These are phyloP conservation scores for Ceriops decandra DNA, from an alignment of 345 rosid genomes.

Conservation along the genomic window DNA sequence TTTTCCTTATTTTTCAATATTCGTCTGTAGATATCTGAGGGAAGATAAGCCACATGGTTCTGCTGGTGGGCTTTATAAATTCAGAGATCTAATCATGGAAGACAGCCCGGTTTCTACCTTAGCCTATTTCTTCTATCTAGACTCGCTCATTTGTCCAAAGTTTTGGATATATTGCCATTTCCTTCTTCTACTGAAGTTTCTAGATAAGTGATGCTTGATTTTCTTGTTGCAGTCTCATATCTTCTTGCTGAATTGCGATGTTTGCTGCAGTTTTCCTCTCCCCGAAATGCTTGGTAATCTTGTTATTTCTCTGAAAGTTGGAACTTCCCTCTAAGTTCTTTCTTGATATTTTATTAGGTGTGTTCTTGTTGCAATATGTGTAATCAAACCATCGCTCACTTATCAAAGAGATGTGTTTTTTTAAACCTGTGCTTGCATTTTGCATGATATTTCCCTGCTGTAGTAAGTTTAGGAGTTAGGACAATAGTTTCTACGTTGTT, in stretches of 20 bases:
- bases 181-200: conserved; percentile 4
- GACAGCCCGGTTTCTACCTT: conserved; percentile 26
- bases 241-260: conserved; percentile 76
- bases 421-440: too few relatives aligned
- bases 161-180: background rate
- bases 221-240: conserved; percentile 56
- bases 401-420: too few relatives aligned
- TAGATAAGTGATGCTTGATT: conserved; percentile 6
- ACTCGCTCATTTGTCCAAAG: background rate
- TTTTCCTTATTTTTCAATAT: background rate
- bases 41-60: conserved; percentile 39
- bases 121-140: conserved; percentile 5
- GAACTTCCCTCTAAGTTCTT: conserved; percentile 1
- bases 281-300: conserved; percentile 63
- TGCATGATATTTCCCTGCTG: too few relatives aligned
- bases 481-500: background rate
- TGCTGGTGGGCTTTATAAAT: conserved; percentile 33
- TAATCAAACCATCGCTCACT: too few relatives aligned
- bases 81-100: conserved; percentile 32
- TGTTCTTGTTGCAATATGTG: too few relatives aligned
- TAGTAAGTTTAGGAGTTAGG: background rate
- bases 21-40: conserved; percentile 24
- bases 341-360: too few relatives aligned
- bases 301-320: background rate
- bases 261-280: conserved; percentile 90